Percentiles rank a stretch among this genome's conserved stretches.
These are phyloP conservation scores for Cercospora sojina DNA, from an alignment of 2,329 filamentous ascomycete genomes.

Conservation along the genomic window DNA sequence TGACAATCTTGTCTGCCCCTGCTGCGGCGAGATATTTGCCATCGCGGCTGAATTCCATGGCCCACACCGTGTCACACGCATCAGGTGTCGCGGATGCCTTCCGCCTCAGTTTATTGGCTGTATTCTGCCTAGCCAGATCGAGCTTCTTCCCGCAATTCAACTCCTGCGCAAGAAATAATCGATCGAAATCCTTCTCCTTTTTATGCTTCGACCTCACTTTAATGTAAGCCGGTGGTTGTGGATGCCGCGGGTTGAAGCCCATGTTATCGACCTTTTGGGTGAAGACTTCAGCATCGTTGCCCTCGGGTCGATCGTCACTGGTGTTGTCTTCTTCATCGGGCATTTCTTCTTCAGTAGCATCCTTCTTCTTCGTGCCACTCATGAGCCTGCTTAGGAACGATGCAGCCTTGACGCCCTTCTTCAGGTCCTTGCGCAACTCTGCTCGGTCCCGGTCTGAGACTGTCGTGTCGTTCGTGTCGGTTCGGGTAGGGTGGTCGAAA, in stretches of 20 bases:
- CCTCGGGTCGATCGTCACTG: conserved; percentile 71
- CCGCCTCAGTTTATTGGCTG: conserved; percentile 34
- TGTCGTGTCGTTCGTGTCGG: conserved; percentile 27
- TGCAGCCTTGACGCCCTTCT: conserved; percentile 72
- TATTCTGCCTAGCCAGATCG: conserved; percentile 23
- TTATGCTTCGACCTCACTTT: conserved; percentile 80
- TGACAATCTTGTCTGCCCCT: conserved; percentile 80
- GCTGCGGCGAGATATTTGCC: conserved; percentile 89
- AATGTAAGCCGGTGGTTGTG: conserved; percentile 87
- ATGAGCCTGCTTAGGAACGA: conserved; percentile 90
- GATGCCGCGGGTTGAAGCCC: conserved; percentile 81
- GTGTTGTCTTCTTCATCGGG: conserved; percentile 55
- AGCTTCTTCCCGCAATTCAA: conserved; percentile 44
- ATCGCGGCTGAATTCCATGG: conserved; percentile 87
- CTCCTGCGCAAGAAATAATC: conserved; percentile 88
- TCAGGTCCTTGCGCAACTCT: conserved; percentile 53
- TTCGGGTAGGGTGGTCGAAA: conserved; percentile 20
- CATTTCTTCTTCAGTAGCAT: conserved; percentile 42
- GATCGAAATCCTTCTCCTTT: conserved; percentile 76
- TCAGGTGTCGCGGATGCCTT: conserved; percentile 46
- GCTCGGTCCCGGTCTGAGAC: conserved; percentile 15
- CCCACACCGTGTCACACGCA: conserved; percentile 69
- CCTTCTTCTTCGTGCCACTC: conserved; percentile 65
- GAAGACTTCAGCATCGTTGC: conserved; percentile 79
- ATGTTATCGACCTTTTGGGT: conserved; percentile 68